A percentile compares a stretch with the other conserved stretches of the same genome.
Conservation (phyloP, 768 basidiomycete species). For the Pisolithus marmoratus region DNA sequence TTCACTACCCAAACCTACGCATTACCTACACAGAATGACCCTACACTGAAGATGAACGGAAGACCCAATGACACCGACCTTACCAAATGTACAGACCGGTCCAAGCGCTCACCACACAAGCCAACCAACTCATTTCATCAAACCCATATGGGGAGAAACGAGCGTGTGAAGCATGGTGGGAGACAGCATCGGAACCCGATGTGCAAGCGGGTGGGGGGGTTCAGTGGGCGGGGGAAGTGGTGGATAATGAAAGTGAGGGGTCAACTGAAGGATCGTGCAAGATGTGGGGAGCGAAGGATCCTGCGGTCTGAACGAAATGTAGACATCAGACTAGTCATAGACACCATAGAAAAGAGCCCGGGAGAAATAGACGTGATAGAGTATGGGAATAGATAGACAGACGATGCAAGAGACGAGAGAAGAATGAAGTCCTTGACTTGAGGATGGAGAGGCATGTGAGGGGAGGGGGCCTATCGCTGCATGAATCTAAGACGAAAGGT, state of each 20-base stretch:
- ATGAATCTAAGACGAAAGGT: conserved; percentile 12
- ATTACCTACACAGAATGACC: neutral
- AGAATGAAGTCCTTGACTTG: conserved; percentile 7
- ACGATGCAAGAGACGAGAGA: conserved; percentile 10
- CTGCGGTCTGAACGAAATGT: conserved; percentile 3
- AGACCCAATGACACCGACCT: neutral
- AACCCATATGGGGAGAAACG: conserved; percentile 45
- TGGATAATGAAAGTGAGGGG: neutral
- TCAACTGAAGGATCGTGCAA: neutral
- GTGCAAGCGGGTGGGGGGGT: conserved; percentile 17
- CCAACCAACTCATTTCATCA: conserved; percentile 35
- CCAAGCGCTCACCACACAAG: conserved; percentile 43
- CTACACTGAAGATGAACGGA: neutral
- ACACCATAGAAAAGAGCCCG: conserved; percentile 9
- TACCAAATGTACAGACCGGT: neutral
- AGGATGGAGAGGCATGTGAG: conserved; percentile 3
- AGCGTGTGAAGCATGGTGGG: conserved; percentile 17
- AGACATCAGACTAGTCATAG: neutral
- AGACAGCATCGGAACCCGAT: conserved; percentile 27
- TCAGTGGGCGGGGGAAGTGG: conserved; percentile 2
- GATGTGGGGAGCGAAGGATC: neutral
- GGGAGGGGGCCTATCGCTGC: neutral
- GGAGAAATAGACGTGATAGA: conserved; percentile 16
- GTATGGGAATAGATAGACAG: conserved; percentile 21
- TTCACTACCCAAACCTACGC: neutral